Evolutionary conservation across 495 filamentous ascomycete species (phyloP).

Genomic region (Ramalina peruviana): DNA sequence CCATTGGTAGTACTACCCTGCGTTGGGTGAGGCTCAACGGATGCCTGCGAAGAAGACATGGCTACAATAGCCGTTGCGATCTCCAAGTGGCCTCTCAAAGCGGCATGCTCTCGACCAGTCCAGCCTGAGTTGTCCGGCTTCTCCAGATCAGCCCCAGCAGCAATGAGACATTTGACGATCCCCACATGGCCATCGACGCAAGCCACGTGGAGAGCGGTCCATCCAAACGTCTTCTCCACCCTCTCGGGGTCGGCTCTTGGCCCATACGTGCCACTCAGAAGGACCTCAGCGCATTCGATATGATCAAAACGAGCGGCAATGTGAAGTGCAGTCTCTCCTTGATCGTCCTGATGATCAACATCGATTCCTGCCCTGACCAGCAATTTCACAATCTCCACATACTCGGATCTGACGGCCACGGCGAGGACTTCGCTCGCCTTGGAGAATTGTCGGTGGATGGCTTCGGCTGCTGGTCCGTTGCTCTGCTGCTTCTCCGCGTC

Average conservation of each 20-base stretch:
- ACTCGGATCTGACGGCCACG: constrained; percentile 75
- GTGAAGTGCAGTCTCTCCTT: constrained; percentile 88
- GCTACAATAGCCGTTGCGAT: constrained; percentile 57
- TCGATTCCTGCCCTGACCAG: constrained; percentile 85
- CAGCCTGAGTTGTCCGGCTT: constrained; percentile 75
- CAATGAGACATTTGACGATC: constrained; percentile 64
- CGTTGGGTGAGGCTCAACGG: constrained; percentile 24
- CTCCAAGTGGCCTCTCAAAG: constrained; percentile 68
- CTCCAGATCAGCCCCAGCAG: constrained; percentile 59
- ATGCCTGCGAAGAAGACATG: constrained; percentile 28
- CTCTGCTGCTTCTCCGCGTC: constrained; percentile 64
- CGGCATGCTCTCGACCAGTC: constrained; percentile 89
- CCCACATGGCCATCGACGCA: constrained; percentile 70
- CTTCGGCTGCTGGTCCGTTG: constrained; percentile 39
- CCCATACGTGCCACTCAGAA: constrained; percentile 52
- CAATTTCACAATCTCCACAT: constrained; percentile 64
- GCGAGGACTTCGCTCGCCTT: constrained; percentile 85
- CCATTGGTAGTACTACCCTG: constrained; percentile 29
- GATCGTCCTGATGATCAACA: constrained; percentile 84
- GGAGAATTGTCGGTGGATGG: constrained; percentile 51
- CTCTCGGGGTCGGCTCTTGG: constrained; percentile 67
- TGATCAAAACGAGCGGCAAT: constrained; percentile 84
- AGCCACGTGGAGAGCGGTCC: constrained; percentile 88
- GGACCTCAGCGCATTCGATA: constrained; percentile 56
- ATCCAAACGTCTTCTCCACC: constrained; percentile 70